Percentiles rank a stretch among this genome's conserved stretches.
Evolutionary conservation across 331 rosid genomes (phyloP).

Genomic region (Malus hybrid): DNA sequence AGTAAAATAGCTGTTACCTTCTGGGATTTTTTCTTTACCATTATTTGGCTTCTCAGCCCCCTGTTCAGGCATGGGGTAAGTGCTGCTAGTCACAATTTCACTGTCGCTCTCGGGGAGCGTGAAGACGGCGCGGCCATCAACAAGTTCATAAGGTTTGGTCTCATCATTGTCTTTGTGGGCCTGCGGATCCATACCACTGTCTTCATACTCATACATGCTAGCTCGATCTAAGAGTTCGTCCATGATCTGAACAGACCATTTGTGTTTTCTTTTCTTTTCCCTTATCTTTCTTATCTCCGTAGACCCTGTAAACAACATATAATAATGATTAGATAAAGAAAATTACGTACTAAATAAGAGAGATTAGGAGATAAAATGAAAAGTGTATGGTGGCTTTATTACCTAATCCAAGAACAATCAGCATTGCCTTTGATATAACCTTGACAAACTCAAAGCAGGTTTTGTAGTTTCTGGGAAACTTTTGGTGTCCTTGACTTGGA

Average conservation of each 20-base stretch:
- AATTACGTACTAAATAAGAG: background rate
- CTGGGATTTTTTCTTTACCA: background rate
- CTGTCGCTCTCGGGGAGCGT: no score
- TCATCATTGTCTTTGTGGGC: no score
- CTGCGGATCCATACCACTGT: slow-evolving; percentile 8
- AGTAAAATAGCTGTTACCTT: background rate
- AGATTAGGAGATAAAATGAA: background rate
- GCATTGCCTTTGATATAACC: background rate
- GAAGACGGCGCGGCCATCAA: no score
- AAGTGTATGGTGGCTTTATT: background rate
- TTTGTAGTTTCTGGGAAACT: background rate
- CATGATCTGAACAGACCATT: slow-evolving; percentile 35
- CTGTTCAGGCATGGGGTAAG: no score
- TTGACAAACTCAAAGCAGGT: slow-evolving; percentile 13
- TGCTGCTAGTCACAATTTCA: no score
- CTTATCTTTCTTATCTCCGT: slow-evolving; percentile 11
- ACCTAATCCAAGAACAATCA: slow-evolving; percentile 35
- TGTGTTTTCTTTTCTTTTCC: slow-evolving; percentile 34
- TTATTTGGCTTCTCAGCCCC: background rate
- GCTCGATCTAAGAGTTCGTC: slow-evolving; percentile 8
- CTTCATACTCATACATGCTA: slow-evolving; percentile 17
- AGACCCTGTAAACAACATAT: slow-evolving; percentile 14
- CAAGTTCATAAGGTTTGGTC: no score
- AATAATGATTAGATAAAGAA: background rate
- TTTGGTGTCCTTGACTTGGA: background rate